Evolutionary conservation across 2,329 filamentous ascomycete species (phyloP).

Genomic region (Fusarium palustre): DNA sequence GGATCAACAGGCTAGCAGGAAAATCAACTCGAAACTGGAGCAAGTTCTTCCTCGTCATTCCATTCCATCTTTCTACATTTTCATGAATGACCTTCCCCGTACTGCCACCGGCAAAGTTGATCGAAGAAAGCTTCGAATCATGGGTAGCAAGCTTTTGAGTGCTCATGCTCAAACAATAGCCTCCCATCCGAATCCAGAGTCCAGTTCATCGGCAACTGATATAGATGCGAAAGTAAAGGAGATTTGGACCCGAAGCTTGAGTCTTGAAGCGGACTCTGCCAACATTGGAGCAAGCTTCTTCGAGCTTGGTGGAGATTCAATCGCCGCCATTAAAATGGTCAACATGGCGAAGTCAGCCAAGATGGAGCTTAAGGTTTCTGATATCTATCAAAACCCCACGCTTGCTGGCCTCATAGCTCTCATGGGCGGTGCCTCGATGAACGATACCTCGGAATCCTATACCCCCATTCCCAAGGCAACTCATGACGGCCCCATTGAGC

Average conservation of each 20-base stretch:
- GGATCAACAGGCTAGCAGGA: neutral
- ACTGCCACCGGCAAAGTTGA: constrained; percentile 13
- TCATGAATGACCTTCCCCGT: neutral
- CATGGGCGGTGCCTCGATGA: too few species aligned
- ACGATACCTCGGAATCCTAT: too few species aligned
- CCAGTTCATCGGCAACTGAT: fast-evolving
- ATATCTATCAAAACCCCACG: constrained; percentile 9
- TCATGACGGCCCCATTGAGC: neutral
- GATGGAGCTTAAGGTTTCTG: constrained; percentile 5
- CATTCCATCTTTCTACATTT: neutral
- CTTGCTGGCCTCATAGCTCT: too few species aligned
- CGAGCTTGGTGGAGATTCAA: constrained; percentile 8
- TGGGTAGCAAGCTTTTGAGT: too few species aligned
- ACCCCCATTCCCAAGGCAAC: neutral
- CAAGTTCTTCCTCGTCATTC: constrained; percentile 6
- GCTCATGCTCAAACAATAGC: too few species aligned
- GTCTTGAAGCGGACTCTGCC: fast-evolving
- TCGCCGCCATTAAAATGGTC: constrained; percentile 19
- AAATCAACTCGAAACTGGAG: neutral
- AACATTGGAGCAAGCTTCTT: constrained; percentile 7
- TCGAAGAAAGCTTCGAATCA: constrained; percentile 1
- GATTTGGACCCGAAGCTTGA: neutral
- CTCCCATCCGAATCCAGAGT: fast-evolving
- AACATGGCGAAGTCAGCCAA: constrained; percentile 8
- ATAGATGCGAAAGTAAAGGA: neutral